These are phyloP conservation scores for Petunia hybrid DNA, from an alignment of 305 asterid genomes.

Conservation along the genomic window DNA sequence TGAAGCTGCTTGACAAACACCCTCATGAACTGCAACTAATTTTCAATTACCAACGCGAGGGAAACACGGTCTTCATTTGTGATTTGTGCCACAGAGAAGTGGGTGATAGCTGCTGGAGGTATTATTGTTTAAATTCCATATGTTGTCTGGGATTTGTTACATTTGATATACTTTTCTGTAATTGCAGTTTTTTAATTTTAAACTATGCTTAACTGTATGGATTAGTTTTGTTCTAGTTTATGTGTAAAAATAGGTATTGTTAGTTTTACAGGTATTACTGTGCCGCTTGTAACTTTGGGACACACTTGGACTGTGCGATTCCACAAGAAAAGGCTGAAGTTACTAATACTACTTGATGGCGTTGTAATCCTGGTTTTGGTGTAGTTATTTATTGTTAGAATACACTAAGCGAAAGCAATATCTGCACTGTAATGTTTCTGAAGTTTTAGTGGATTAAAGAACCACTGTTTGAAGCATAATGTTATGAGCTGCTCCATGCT, in stretches of 20 bases:
- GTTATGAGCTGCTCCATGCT: too few relatives aligned
- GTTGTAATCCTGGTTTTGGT: background rate
- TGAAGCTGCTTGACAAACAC: background rate
- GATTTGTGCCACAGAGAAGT: slow-evolving; percentile 16
- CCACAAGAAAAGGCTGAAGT: background rate
- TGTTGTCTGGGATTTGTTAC: slow-evolving; percentile 31
- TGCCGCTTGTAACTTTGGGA: slow-evolving; percentile 36
- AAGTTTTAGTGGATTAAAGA: background rate
- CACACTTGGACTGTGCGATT: slow-evolving; percentile 36
- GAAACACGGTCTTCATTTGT: background rate
- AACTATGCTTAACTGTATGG: background rate
- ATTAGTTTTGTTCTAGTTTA: too few relatives aligned
- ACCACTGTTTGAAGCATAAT: background rate
- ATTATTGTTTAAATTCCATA: slow-evolving; percentile 8
- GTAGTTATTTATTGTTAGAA: too few relatives aligned
- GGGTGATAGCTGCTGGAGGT: slow-evolving; percentile 36
- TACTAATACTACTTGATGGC: background rate
- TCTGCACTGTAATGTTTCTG: background rate
- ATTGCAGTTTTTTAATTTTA: too few relatives aligned
- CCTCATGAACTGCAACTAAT: slow-evolving; percentile 27
- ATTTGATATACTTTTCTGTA: too few relatives aligned
- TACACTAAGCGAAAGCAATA: too few relatives aligned
- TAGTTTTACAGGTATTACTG: slow-evolving; percentile 6
- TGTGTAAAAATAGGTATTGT: too few relatives aligned
- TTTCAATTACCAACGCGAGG: background rate